phyloP scores from a whole-genome alignment of 2,329 filamentous ascomycete genomes.

The Pleoardoris graminearum region DNA sequence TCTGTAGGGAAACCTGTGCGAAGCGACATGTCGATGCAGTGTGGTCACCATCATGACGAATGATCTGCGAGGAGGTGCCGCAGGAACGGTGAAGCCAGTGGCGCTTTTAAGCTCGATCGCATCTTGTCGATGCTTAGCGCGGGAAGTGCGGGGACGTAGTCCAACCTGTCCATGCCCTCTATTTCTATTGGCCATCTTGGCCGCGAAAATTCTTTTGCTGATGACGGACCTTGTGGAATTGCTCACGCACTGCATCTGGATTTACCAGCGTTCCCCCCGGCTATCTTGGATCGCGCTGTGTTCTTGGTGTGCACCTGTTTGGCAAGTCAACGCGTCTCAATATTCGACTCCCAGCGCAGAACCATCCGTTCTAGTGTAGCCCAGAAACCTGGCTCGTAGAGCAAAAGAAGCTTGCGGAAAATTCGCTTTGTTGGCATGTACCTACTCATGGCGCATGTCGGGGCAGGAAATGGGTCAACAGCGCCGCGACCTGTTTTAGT shows the following conservation, averaged over 20 bases:
- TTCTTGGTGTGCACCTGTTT: not conserved
- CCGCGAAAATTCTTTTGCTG: not conserved
- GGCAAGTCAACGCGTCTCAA: not conserved
- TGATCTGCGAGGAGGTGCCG: not conserved
- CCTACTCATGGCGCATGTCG: not conserved
- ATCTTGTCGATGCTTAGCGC: slow-evolving; percentile 21
- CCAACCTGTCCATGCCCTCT: not conserved
- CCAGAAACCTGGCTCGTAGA: not conserved
- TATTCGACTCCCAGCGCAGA: not conserved
- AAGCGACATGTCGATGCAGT: too few relatives aligned
- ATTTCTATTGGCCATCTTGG: not conserved
- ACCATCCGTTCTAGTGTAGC: not conserved
- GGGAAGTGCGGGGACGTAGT: slow-evolving; percentile 14
- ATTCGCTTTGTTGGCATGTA: not conserved
- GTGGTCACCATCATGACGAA: not conserved
- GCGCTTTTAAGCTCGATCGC: not conserved
- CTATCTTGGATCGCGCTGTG: not conserved
- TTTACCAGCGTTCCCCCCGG: not conserved
- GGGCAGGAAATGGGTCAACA: slow-evolving; percentile 20
- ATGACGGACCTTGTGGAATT: not conserved
- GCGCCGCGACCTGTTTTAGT: slow-evolving; percentile 28
- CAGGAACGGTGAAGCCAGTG: slow-evolving; percentile 2
- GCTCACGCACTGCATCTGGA: not conserved
- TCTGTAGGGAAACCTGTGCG: not conserved
- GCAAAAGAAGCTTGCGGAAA: not conserved